Conservation (phyloP, 805 yeast species). For the Candida ovalis region DNA sequence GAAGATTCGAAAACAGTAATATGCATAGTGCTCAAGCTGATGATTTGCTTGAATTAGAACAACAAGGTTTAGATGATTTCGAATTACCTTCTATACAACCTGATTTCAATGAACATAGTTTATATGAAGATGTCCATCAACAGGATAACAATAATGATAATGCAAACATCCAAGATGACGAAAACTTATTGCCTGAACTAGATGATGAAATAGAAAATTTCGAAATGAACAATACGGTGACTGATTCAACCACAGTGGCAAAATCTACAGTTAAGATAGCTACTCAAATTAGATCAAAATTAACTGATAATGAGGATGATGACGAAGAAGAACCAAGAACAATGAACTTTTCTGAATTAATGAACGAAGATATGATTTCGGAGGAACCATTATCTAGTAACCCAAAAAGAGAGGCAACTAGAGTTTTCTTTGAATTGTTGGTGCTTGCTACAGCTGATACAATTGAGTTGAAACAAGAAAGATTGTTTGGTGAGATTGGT, state of each 20-base stretch:
- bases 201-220: slow-evolving; percentile 22
- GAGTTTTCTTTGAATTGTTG: slow-evolving; percentile 75
- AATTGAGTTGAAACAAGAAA: slow-evolving; percentile 55
- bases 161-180: slow-evolving; percentile 5
- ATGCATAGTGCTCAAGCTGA: neutral
- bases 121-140: slow-evolving; percentile 10
- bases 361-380: slow-evolving; percentile 35
- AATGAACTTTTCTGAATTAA: slow-evolving; percentile 36
- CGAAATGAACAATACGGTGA: slow-evolving; percentile 16
- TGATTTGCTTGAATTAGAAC: neutral
- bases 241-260: slow-evolving; percentile 31
- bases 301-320: slow-evolving; percentile 11
- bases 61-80: slow-evolving; percentile 16
- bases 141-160: neutral
- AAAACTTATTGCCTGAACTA: slow-evolving; percentile 17
- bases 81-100: slow-evolving; percentile 15
- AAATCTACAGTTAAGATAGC: slow-evolving; percentile 55
- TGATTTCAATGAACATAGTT: slow-evolving; percentile 13
- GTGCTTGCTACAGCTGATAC: slow-evolving; percentile 79
- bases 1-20: slow-evolving; percentile 9
- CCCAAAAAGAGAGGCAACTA: slow-evolving; percentile 57
- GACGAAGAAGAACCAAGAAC: slow-evolving; percentile 11
- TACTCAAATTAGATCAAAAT: slow-evolving; percentile 35
- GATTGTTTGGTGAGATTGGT: slow-evolving; percentile 56
- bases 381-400: slow-evolving; percentile 34